Conservation (phyloP, 768 basidiomycete genomes). For the Tricholoma flavovirens region DNA sequence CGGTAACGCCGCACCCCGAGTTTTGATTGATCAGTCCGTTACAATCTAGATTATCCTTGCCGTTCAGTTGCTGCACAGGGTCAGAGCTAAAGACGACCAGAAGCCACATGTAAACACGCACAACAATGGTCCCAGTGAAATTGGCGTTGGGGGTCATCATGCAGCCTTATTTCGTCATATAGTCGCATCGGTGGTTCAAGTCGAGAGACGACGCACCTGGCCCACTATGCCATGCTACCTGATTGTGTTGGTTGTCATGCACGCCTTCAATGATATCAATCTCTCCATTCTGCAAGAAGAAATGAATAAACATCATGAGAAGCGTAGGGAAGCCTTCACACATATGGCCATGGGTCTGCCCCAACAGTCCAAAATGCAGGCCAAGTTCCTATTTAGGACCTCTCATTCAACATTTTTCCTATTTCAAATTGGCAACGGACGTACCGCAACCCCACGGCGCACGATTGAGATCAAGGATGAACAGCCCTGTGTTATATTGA, state of each 20-base stretch:
- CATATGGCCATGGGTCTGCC: conserved; percentile 55
- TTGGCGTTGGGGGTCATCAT: conserved; percentile 45
- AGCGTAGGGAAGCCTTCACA: conserved; percentile 26
- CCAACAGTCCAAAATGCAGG: conserved; percentile 78
- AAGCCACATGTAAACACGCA: conserved; percentile 25
- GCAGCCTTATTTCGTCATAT: conserved; percentile 41
- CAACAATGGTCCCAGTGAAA: conserved; percentile 61
- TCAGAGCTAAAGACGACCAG: neutral
- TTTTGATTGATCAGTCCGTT: conserved; percentile 48
- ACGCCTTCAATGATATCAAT: conserved; percentile 85
- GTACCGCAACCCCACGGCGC: conserved; percentile 88
- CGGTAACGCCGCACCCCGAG: conserved; percentile 72
- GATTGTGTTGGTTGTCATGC: conserved; percentile 79
- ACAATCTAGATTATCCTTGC: conserved; percentile 48
- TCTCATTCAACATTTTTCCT: neutral
- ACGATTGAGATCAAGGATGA: conserved; percentile 76
- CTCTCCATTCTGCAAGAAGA: conserved; percentile 53
- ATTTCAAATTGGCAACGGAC: conserved; percentile 15
- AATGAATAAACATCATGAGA: conserved; percentile 5
- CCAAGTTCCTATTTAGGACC: conserved; percentile 55
- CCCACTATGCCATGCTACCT: conserved; percentile 76
- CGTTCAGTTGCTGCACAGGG: conserved; percentile 37
- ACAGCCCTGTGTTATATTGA: conserved; percentile 70
- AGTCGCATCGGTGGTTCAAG: neutral
- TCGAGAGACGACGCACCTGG: conserved; percentile 37